Evolutionary conservation across 345 rosid species (phyloP), one percentile per base, ranked within the genome.

Genomic region (Raphanus raphanistrum): DNA sequence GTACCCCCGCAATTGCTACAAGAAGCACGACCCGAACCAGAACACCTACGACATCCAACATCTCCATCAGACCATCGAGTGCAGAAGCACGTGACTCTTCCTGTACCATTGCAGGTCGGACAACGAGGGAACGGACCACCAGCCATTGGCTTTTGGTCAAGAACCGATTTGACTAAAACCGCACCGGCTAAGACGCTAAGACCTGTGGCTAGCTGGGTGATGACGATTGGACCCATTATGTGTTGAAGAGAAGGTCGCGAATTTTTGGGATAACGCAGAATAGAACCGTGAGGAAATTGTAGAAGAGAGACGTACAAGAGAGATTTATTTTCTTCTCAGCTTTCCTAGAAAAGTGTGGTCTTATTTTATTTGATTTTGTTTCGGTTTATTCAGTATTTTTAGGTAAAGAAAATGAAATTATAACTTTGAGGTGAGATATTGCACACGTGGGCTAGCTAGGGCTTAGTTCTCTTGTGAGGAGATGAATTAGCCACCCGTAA

Each of bases 11-110:
- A 94, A 80, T 89, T 94, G 77, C 73, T 86, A 69, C 98, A 92
- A 29, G 84, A 79, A 85, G 69, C 87, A 38, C 94, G 91, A 66
- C 98, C 97, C 3, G 98, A 94, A 62, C 98, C 98, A 3, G 98
- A 80, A 72, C 98, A 92, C 50, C 88, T 87, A 55, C 96, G 85
- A 82, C 98, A 94, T 0, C 98, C 98, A 9, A 82, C 84, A 66
- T 94, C 98, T 6, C 95, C 94, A 62, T 94, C 98, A 35, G 98
- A 92, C 98, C 98, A 94, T 0, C 94, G 86, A 2, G 92, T 78
- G 57, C 98, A 94, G 25, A 90, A 59, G 45, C 98, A 94, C 1
- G 84, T 15, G 75, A 94, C 89, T 68, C 92, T 86, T 52, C 98
- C 98, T 11, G 98, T 86, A 0, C 98, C 98, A 82, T 92, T 90